These are phyloP conservation scores for Pyrus pyrifolia DNA, from an alignment of 306 rosid species.

Conservation along the genomic window DNA sequence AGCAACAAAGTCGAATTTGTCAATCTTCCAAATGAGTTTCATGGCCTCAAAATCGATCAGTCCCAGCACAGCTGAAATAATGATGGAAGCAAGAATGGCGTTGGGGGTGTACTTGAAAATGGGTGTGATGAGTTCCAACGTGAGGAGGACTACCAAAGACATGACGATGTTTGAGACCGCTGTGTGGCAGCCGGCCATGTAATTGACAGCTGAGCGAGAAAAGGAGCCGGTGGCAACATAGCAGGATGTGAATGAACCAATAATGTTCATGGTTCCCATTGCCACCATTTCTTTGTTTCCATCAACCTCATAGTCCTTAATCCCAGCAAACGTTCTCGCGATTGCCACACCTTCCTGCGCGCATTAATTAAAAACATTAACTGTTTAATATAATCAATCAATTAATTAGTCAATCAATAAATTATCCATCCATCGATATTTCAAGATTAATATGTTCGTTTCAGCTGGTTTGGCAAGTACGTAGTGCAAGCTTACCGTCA, in stretches of 20 bases:
- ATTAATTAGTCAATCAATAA: too few species aligned
- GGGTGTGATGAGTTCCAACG: slow-evolving; percentile 58
- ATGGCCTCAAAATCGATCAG: slow-evolving; percentile 49
- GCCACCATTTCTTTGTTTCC: slow-evolving; percentile 98
- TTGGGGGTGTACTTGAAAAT: slow-evolving; percentile 81
- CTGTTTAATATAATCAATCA: not conserved
- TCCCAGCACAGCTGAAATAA: slow-evolving; percentile 50
- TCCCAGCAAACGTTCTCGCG: slow-evolving; percentile 84
- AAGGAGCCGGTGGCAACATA: slow-evolving; percentile 84
- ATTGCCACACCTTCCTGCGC: slow-evolving; percentile 84
- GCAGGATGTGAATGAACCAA: slow-evolving; percentile 84
- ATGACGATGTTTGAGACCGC: slow-evolving; percentile 82
- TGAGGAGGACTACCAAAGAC: slow-evolving; percentile 55
- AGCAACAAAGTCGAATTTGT: slow-evolving; percentile 69
- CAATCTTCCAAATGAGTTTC: slow-evolving; percentile 64
- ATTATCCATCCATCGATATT: too few species aligned
- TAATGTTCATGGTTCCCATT: slow-evolving; percentile 72
- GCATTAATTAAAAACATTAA: not conserved
- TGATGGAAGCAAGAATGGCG: slow-evolving; percentile 78
- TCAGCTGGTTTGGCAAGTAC: too few species aligned
- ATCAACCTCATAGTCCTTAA: slow-evolving; percentile 67
- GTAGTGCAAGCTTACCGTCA: slow-evolving; percentile 49
- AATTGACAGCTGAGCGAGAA: slow-evolving; percentile 84
- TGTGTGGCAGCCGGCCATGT: slow-evolving; percentile 77
- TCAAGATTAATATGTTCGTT: too few species aligned